Evolutionary conservation across 768 basidiomycete genomes (phyloP), one percentile per base, ranked within the genome.

Genomic region (Steccherinum ochraceum): DNA sequence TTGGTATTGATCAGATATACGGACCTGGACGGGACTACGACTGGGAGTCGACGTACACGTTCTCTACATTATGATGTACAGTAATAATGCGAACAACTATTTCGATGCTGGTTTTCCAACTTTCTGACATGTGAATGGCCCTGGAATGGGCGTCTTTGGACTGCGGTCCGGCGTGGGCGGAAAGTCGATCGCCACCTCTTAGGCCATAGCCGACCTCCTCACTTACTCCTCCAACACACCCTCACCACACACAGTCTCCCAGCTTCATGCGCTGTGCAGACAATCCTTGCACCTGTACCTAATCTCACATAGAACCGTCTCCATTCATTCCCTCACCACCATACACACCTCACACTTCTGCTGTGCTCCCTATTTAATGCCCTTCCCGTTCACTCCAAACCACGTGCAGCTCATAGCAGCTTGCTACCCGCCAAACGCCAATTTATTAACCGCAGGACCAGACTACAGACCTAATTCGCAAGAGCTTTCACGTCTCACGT

Each of bases 331-430:
- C 7, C 30, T 35, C 30, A 16, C 30, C 7, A 16, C 16, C 30
- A 35, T 35, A 7, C 30, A 7, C 7, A 7, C 16, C 30, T 16
- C 30, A 7, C 7, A 35, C 16, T 35, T 35, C 30, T 41, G 20
- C 25, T 16, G 47, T 39, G 39, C 18, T 39, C 41, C 35, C 24
- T 18, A 46, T 46, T 46, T 40, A 35, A 89, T 90, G 86, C 81
- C 83, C 65, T 66, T 83, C 54, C 67, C 81, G 60, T 89, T 92
- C 70, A 84, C 85, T 51, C 84, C 90, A 55, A 81, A 86, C 71
- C 90, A 93, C 72, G 79, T 91, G 60, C 80, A 83, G 59, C 82
- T 93, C 54, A 79, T 94, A 63, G 80, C 81, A 49, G 81, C 89
- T 27, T 94, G 91, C 66, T 95, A 94, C 64, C 93, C 93, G 13